Evolutionary conservation across 345 rosid species (phyloP), one percentile per base, ranked within the genome.

Genomic region (Schrenkiella parvula): DNA sequence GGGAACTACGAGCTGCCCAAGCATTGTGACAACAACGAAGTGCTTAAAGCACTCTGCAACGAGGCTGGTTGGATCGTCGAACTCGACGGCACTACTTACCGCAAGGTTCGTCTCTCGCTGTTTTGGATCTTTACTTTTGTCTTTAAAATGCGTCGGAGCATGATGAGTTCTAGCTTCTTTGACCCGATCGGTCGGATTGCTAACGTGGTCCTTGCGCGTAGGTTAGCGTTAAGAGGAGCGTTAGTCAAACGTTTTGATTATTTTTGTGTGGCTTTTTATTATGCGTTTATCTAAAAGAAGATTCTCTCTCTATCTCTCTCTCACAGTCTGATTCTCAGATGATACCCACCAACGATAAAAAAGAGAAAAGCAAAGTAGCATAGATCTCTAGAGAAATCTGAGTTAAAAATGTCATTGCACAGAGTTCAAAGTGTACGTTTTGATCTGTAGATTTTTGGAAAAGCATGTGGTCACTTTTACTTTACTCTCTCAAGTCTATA

Each of bases 51-150:
- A 8, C 84, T 91, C 42, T 91, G 97, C 64, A 78, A 81, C 38
- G 97, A 91, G 46, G 97, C 96, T 46, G 97, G 97, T 31, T 91
- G 97, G 97, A 78, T 72, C 62, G 97, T 89, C 12, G 97, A 91
- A 46, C 80, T 79, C 3, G 97, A 91, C 38, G 97, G 97, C 28
- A 91, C 93, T 35, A 91, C 96, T 37, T 91, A 89, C 68, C 89
- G 97, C 26, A 89, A 89, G 96, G 97, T 91, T 78, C 63, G 54
- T 58, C 44, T 66, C 22, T 56, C 55, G 18, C 1, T 22, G 6
- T 55, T n/a, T n/a, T 8, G 10, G 59, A 73, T 64, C 60, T 72
- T 76, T 64, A 44, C 70, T 54, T 63, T 31, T 15, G 4, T n/a
- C 12, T 18, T 18, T 9, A 48, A 47, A 8, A 43, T 10, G 6